A percentile compares a stretch with the other conserved stretches of the same genome.
These are phyloP conservation scores for Piloderma croceum DNA, from an alignment of 768 basidiomycete species.

Conservation along the genomic window DNA sequence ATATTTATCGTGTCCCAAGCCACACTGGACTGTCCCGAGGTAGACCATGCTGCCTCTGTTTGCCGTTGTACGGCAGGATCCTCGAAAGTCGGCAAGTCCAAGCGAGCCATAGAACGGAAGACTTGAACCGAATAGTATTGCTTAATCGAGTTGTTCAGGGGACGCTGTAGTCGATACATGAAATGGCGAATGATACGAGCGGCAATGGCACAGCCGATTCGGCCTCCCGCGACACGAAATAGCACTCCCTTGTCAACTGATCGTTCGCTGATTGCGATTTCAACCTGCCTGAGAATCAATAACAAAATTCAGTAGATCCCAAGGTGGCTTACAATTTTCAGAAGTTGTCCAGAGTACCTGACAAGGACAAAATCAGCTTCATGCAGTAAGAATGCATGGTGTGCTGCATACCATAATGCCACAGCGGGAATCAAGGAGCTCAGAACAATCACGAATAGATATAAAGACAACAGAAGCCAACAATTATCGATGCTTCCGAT, in stretches of 20 bases:
- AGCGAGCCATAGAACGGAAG: constrained; percentile 60
- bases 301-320: too few relatives aligned
- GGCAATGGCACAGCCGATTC: constrained; percentile 45
- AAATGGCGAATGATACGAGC: constrained; percentile 41
- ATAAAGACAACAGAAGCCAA: constrained; percentile 42
- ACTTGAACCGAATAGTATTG: constrained; percentile 57
- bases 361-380: too few relatives aligned
- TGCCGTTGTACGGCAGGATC: constrained; percentile 64
- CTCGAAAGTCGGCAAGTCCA: constrained; percentile 73
- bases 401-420: constrained; percentile 60
- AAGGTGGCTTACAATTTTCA: constrained; percentile 45
- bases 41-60: constrained; percentile 46
- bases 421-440: constrained; percentile 56
- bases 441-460: constrained; percentile 38
- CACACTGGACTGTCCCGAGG: constrained; percentile 40
- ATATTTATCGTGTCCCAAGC: constrained; percentile 57
- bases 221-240: constrained; percentile 50
- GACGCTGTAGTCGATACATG: constrained; percentile 35
- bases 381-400: too few relatives aligned
- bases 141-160: constrained; percentile 56
- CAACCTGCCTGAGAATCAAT: constrained; percentile 45
- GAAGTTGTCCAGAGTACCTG: constrained; percentile 65
- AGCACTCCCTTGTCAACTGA: constrained; percentile 54
- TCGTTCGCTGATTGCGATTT: constrained; percentile 59
- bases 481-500: constrained; percentile 50